Base-by-base conservation (phyloP, 2,329 filamentous ascomycete genomes). In the Alternaria sp. region DNA sequence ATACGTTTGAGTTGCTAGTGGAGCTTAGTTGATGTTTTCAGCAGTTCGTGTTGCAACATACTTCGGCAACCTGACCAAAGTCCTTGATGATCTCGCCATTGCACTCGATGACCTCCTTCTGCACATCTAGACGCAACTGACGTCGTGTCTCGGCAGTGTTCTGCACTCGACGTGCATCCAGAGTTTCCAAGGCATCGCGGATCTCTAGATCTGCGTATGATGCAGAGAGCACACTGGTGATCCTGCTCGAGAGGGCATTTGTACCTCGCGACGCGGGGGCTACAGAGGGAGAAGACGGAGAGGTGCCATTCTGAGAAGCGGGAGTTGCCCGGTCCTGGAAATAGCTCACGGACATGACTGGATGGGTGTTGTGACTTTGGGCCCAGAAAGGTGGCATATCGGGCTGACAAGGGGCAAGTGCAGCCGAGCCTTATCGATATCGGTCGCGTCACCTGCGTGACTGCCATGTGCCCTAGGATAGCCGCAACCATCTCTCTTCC, bases 171-270 rank as follows among this genome's bases (percentile, higher is more conserved):
- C 91, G 86, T 51, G 87, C 82, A 78, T 97, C 94, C 20, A 98
- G 82, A 1, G 95, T 87, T 53, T 87, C 83, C 30, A 99, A 81
- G 14, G 93, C 90, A 82, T 96, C 92, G 66, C 93, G 88, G 68
- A 98, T 96, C 68, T 97, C 94, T 5, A 92, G 85, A 79, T 98
- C 95, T 7, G 93, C 91, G 80, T 97, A 97, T 0, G 94, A 97
- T 3, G 93, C 90, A 4, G 95, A 97, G 49, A 98, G 86, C 41
- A 98, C 91, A 62, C 87, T 89, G 24, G 92, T 91, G 68, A 97
- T 87, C 74, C 95, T 93, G 62, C 90, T 90, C 7, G 92, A 89
- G 32, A 98, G 82, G 7, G 93, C 90, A 77, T 88, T 92, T 14
- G 82, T 72, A 20, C 82, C 71, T 39, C 71, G 70, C n/a, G 72